Evolutionary conservation across 768 basidiomycete species (phyloP).

Genomic region (Boletus tylopilopsis): DNA sequence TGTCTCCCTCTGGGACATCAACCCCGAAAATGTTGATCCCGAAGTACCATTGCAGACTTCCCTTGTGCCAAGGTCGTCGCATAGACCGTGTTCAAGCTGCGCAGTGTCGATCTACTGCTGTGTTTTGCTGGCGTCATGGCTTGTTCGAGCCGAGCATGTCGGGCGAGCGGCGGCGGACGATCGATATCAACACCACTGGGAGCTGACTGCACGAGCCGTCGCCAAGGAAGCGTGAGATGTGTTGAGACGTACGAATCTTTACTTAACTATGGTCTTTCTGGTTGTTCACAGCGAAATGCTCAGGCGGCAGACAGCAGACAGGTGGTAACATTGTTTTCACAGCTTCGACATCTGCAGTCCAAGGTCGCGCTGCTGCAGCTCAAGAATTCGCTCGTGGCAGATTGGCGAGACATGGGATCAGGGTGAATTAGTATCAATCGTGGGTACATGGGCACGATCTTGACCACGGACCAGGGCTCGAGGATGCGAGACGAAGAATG

Average conservation of each 20-base stretch:
- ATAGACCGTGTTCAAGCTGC: constrained; percentile 27
- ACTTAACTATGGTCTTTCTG: no score
- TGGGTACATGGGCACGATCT: no score
- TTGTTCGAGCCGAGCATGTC: constrained; percentile 31
- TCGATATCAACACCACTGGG: no score
- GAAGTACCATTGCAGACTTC: constrained; percentile 16
- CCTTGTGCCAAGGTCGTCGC: constrained; percentile 31
- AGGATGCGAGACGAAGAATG: constrained; percentile 32
- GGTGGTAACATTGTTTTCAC: no score
- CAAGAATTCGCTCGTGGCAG: constrained; percentile 37
- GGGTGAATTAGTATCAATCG: no score
- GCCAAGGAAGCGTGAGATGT: no score
- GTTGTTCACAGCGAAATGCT: no score
- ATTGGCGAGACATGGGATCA: constrained; percentile 40
- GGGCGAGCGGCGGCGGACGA: no score
- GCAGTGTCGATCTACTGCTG: constrained; percentile 35
- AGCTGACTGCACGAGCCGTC: no score
- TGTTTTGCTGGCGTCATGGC: constrained; percentile 45
- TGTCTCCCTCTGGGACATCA: constrained; percentile 26
- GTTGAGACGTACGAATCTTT: no score
- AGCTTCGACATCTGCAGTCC: no score
- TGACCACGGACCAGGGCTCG: constrained; percentile 33
- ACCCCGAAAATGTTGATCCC: constrained; percentile 3
- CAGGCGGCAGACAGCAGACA: no score
- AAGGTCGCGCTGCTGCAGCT: constrained; percentile 38